Percentiles rank a stretch among this genome's conserved stretches.
Conservation (phyloP, 2,329 filamentous ascomycete genomes). For the Exophiala dermatitidis region DNA sequence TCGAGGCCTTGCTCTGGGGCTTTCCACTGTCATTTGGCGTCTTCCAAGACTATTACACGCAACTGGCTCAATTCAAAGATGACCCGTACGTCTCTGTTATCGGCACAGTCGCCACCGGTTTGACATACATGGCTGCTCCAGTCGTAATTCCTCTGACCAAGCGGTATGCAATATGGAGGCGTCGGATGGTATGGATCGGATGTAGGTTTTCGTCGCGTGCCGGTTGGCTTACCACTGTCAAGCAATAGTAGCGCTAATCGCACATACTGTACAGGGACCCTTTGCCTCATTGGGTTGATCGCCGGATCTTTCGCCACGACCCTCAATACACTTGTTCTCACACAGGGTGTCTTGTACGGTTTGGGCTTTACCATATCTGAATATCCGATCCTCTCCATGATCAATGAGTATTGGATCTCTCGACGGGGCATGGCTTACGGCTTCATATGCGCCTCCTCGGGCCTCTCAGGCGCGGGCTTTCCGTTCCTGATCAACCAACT, state of each 20-base stretch:
- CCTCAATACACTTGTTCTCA: slow-evolving; percentile 34
- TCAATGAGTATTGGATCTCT: slow-evolving; percentile 37
- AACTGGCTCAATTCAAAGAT: slow-evolving; percentile 26
- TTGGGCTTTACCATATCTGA: slow-evolving; percentile 37
- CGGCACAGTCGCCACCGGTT: slow-evolving; percentile 30
- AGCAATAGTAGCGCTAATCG: too few species aligned
- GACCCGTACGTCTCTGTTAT: slow-evolving; percentile 30
- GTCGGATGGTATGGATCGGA: slow-evolving; percentile 35
- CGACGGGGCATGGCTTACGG: slow-evolving; percentile 33
- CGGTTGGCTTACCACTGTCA: background rate
- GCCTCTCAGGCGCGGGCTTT: slow-evolving; percentile 41
- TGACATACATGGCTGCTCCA: slow-evolving; percentile 24
- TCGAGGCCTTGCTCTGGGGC: slow-evolving; percentile 26
- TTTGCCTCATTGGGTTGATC: slow-evolving; percentile 36
- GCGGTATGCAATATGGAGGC: slow-evolving; percentile 32
- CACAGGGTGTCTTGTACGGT: slow-evolving; percentile 38
- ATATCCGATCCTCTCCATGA: slow-evolving; percentile 35
- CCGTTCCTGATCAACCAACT: slow-evolving; percentile 41
- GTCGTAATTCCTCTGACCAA: slow-evolving; percentile 31
- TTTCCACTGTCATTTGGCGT: slow-evolving; percentile 30
- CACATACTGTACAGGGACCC: slow-evolving; percentile 24
- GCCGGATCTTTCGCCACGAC: slow-evolving; percentile 32
- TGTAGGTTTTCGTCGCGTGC: slow-evolving; percentile 19
- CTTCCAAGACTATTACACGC: slow-evolving; percentile 33
- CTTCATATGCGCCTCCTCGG: slow-evolving; percentile 30